Evolutionary conservation across 2,329 filamentous ascomycete species (phyloP).

Genomic region (Ophiostoma pallidulum): DNA sequence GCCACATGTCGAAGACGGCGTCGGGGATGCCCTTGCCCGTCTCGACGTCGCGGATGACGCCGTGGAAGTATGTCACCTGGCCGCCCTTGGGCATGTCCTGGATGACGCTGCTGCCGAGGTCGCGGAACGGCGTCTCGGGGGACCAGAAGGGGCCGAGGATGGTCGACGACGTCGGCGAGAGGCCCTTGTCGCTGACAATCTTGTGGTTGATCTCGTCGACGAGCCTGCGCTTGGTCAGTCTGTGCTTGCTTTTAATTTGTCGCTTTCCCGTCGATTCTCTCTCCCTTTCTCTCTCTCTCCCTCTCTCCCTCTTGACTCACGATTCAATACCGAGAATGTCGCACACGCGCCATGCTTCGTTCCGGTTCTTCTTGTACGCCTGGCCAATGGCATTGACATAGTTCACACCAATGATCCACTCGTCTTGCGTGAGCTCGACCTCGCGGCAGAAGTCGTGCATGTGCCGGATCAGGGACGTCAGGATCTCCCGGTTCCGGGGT

Average conservation of each 20-base stretch:
- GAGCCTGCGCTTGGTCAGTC: constrained; percentile 32
- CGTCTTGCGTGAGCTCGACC: constrained; percentile 67
- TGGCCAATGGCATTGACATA: constrained; percentile 59
- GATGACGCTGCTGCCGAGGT: constrained; percentile 62
- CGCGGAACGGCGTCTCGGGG: constrained; percentile 56
- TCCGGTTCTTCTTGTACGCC: constrained; percentile 58
- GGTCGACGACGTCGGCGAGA: constrained; percentile 57
- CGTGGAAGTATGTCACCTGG: constrained; percentile 44
- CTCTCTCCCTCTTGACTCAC: too few relatives aligned
- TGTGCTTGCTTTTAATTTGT: neutral
- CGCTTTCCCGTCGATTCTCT: neutral
- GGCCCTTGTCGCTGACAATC: constrained; percentile 38
- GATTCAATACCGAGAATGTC: constrained; percentile 68
- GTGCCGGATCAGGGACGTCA: constrained; percentile 60
- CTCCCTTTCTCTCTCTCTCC: too few relatives aligned
- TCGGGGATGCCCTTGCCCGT: constrained; percentile 56
- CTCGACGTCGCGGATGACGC: constrained; percentile 42
- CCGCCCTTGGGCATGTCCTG: constrained; percentile 36
- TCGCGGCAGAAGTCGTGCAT: constrained; percentile 76
- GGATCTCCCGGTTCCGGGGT: constrained; percentile 58
- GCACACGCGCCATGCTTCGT: constrained; percentile 64
- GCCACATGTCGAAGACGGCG: constrained; percentile 65
- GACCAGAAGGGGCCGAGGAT: constrained; percentile 84
- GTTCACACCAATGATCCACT: constrained; percentile 59
- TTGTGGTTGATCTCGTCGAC: constrained; percentile 76